Base-by-base conservation (phyloP, 2,329 filamentous ascomycete species). In the Dryadomyces quercus-mongolicae region DNA sequence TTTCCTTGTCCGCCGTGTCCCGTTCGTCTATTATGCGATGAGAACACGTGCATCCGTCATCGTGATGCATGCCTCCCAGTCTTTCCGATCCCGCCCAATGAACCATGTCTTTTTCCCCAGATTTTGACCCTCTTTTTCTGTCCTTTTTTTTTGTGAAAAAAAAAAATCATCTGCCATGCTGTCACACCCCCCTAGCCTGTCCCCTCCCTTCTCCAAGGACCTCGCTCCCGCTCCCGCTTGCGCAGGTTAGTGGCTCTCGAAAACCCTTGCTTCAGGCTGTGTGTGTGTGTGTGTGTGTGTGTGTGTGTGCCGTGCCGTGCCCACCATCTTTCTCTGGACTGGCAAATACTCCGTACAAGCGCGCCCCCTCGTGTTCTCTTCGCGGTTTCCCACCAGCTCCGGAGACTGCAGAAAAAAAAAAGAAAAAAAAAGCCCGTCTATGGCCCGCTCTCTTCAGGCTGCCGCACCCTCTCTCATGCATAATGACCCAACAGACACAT, bases 11-110 rank as follows among this genome's bases (percentile, higher is more conserved):
- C 49, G n/a, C n/a, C n/a, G 7, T 15, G 8, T n/a, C 38, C 40
- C 40, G n/a, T 34, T 47, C 56, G 31, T 53, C 31, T 54, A 57
- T 55, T 52, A 56, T 58, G 45, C 55, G 13, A 20, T 43, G 22
- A 43, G 36, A 31, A 48, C 48, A 47, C 52, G 22, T 31, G 31
- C 25, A 51, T 38, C 22, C 18, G 18, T 7, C 21, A 15, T 13
- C 7, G 18, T 36, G 25, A n/a, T 47, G 22, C 46, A 52, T 54
- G 36, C 31, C 31, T 51, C 47, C 43, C 13, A 20, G 36, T 20
- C 20, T 18, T 43, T 51, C 12, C 25, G 21, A 10, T 50, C 42
- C 42, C 53, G 25, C 42, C 34, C 34, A 53, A 25, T 47, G n/a
- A 46, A 6, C 40, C 21, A 21, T 50, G 12, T 34, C 34, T n/a